Base-by-base conservation (phyloP, 2,329 filamentous ascomycete species). In the Hypoxylon sp. region DNA sequence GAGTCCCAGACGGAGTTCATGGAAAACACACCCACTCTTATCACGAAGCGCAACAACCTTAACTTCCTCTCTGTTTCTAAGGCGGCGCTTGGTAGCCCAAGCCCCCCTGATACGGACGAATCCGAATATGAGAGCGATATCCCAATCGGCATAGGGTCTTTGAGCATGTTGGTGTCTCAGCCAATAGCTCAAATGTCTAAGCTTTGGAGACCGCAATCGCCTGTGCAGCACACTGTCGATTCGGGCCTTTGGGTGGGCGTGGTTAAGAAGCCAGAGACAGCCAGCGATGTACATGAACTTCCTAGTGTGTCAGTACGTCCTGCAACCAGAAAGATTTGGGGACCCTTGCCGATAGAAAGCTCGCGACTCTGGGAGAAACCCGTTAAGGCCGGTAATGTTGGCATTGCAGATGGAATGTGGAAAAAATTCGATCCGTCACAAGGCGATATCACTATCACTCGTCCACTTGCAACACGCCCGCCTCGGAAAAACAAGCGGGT, bases 401-500 rank as follows among this genome's bases (percentile, higher is more conserved):
- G 25, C 16, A 12, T 20, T 17, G 11, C 26, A 11, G 35, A 27
- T 27, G 63, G 63, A 5, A 43, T 70, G 13, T 70, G 67, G 68
- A 57, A 47, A 26, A 60, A 63, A 23, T 29, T 38, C 16, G 19
- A 46, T n/a, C 51, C 48, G 3, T 55, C 44, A 13, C 55, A 59
- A 37, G 58, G 42, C 58, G 65, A 32, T 31, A 45, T 50, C 37
- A 50, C 63, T 67, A 45, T 57, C 61, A 13, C 61, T 70, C 78
- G 79, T 7, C 77, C 76, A 9, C 59, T 76, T 2, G 80, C 78
- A 2, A 75, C 79, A 48, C 76, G 77, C 34, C 83, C 83, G 9
- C 77, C 78, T 9, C 74, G 83, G 31, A 78, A 75, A 45, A 81
- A 71, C 63, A 82, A 73, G 67, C 78, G 82, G 30, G 70, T 84